Conservation (phyloP, 2,329 filamentous ascomycete genomes). For the Clonostachys solani region DNA sequence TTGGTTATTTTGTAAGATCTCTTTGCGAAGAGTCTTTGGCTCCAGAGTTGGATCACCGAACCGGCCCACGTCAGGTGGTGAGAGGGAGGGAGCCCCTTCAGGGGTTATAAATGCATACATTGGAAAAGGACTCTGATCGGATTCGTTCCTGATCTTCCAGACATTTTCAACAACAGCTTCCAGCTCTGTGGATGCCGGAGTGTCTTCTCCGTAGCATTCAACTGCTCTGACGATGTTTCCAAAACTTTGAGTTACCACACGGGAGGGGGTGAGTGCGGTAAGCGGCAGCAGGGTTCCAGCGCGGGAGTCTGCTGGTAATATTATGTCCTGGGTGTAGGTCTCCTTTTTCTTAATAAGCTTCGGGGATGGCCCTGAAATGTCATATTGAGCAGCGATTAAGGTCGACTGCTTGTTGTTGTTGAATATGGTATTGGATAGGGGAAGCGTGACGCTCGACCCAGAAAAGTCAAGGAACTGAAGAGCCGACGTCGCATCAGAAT, state of each 20-base stretch:
- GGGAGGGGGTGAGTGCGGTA: conserved; percentile 57
- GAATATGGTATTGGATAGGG: conserved; percentile 76
- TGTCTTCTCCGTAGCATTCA: conserved; percentile 35
- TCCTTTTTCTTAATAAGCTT: neutral
- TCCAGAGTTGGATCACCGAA: too few relatives aligned
- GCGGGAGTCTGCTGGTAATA: neutral
- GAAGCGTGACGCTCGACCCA: conserved; percentile 44
- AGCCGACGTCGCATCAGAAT: conserved; percentile 29
- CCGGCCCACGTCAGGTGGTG: too few relatives aligned
- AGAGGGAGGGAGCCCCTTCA: too few relatives aligned
- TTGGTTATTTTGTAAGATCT: neutral
- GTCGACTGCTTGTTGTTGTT: conserved; percentile 62
- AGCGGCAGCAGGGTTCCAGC: conserved; percentile 38
- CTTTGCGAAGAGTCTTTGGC: too few relatives aligned
- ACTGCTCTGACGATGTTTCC: conserved; percentile 76
- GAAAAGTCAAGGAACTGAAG: conserved; percentile 28
- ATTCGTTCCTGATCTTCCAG: conserved; percentile 30
- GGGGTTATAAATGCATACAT: too few relatives aligned
- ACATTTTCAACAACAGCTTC: conserved; percentile 60
- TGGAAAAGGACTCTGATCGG: too few relatives aligned
- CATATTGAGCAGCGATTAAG: conserved; percentile 34
- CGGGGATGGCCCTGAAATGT: conserved; percentile 9
- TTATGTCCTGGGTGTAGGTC: neutral
- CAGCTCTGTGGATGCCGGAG: conserved; percentile 68
- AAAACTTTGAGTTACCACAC: conserved; percentile 60